phyloP scores from a whole-genome alignment of 2,329 filamentous ascomycete genomes.

The Westerdykella ornata region DNA sequence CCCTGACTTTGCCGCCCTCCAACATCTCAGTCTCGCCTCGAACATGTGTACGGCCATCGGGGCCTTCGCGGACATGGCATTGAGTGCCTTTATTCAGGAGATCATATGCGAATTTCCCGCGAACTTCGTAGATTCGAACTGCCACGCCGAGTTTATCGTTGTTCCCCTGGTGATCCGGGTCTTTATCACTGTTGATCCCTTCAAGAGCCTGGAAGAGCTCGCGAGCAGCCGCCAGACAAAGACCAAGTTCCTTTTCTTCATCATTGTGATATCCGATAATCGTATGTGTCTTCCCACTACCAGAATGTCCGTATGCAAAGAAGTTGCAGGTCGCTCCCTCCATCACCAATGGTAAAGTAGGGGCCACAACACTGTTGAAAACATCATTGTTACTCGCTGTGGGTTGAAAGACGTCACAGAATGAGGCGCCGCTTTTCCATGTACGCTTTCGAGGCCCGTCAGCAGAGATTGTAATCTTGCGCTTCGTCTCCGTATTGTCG shows the following conservation, averaged over 20 bases:
- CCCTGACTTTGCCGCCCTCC: conserved; percentile 38
- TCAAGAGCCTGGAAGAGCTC: conserved; percentile 24
- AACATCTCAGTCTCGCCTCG: conserved; percentile 41
- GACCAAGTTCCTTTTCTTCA: conserved; percentile 28
- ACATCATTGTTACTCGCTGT: conserved; percentile 12
- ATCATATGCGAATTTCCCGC: conserved; percentile 40
- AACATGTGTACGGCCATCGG: conserved; percentile 38
- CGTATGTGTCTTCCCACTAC: conserved; percentile 40
- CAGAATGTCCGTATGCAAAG: conserved; percentile 42
- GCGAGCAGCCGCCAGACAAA: conserved; percentile 35
- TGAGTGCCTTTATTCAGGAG: conserved; percentile 36
- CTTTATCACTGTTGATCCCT: conserved; percentile 15
- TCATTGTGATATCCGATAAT: conserved; percentile 42
- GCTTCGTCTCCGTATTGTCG: background rate
- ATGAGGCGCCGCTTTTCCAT: conserved; percentile 9
- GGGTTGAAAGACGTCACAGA: conserved; percentile 3
- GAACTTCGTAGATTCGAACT: conserved; percentile 39
- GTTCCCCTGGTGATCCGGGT: background rate
- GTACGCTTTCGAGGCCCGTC: background rate
- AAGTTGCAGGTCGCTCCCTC: conserved; percentile 37
- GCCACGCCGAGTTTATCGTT: conserved; percentile 29
- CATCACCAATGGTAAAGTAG: conserved; percentile 31
- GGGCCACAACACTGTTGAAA: conserved; percentile 28
- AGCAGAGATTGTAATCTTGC: conserved; percentile 1
- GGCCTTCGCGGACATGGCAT: conserved; percentile 40